Base-by-base conservation (phyloP, 257 asterid species). In the Misopates orontium region DNA sequence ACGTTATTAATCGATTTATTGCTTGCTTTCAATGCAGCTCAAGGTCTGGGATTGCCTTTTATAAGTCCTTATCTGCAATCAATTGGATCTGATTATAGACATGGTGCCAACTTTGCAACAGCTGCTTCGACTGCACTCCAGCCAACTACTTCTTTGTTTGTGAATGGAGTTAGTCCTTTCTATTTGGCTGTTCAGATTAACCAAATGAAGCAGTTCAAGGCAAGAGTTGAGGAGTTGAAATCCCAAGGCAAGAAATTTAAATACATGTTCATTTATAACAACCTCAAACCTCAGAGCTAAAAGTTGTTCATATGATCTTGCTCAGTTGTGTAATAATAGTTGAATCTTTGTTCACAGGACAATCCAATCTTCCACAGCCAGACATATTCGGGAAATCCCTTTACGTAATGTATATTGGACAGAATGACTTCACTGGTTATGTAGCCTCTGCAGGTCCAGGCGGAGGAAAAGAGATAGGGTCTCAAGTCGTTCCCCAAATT, bases 51-150 rank as follows among this genome's bases (percentile, higher is more conserved):
- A 52, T 40, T 83, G 69, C 91, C 94, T 64, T 88, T 77, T 56
- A 36, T 83, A 57, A 83, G 89, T 70, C 96, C 96, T 62, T 88
- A 85, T 71, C 74, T 88, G 44, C 75, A 80, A 51, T 82, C 94
- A 40, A 72, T 82, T 51, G 94, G 94, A 47, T 88, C 96, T 10
- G 87, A 88, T 62, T 86, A 12, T 71, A 84, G 67, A 20, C 82
- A 88, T 40, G 89, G 91, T 17, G 94, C 68, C 28, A 84, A 88
- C 76, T 88, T 83, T 66, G 96, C 96, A 13, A 80, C 86, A 24
- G 66, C 77, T 9, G 89, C 86, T 65, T 82, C 95, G n/a, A 79
- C 96, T 4, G 94, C 76, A 0, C 72, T 73, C 16, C 83, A 75
- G 62, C 96, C 96, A 61, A 76, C 75, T 55, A 70, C 85, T 19